Evolutionary conservation across 2,329 filamentous ascomycete genomes (phyloP), one percentile per base, ranked within the genome.

Genomic region (Ophiostoma sp.): DNA sequence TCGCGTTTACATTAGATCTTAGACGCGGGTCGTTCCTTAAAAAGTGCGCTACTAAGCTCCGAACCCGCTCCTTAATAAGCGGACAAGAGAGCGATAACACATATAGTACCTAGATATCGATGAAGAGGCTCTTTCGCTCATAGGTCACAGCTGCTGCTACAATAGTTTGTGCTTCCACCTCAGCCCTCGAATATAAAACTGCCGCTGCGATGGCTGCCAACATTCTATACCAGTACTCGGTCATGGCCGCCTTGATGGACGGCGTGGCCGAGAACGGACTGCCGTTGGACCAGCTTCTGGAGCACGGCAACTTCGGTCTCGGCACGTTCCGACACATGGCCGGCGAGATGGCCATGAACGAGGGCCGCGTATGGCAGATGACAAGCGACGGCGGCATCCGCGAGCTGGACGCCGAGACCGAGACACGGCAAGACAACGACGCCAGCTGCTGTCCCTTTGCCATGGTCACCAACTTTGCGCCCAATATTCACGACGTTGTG

Each of bases 211-310:
- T 67, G 65, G 39, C 36, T 33, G 4, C n/a, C n/a, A 67, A 67
- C 65, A 39, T 31, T 15, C 23, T 67, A 23, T 67, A 67, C 39
- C 65, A 67, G 23, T 67, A 44, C 65, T 67, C 65, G 36, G 39
- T 67, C 65, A 67, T 67, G 65, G 65, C 65, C 36, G 65, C 65
- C 36, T 20, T 67, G n/a, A 67, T 67, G 36, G 65, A 67, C 65
- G 65, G 65, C 39, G 65, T 67, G 23, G 65, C 65, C n/a, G 65
- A 67, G 39, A 13, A 44, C 6, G 65, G 65, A 3, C 65, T 67
- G 65, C 65, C 65, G 23, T 39, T 67, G n/a, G 65, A n/a, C 4
- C 36, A 48, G 23, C 23, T 67, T 10, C 65, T 41, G 23, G 39
- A 17, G 39, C 65, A 48, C 65, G 65, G 65, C 65, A 41, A 67